These are phyloP conservation scores for Zymoseptoria ardabiliae DNA, from an alignment of 2,329 filamentous ascomycete species.

Conservation along the genomic window DNA sequence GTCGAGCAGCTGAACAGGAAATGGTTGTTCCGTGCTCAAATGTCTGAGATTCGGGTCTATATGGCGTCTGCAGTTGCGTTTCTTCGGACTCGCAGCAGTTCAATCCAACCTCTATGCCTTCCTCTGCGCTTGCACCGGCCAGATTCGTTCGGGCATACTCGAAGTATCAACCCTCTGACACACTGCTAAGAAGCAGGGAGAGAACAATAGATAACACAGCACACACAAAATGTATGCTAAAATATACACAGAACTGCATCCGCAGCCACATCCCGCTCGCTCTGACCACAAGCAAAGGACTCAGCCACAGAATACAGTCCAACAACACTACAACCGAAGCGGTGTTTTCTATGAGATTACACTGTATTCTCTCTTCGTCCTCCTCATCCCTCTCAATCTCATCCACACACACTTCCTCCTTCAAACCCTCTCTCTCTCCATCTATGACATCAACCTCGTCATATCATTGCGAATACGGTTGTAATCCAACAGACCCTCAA, in stretches of 20 bases:
- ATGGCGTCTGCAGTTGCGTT: too few species aligned
- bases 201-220: neutral
- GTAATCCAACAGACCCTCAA: slow-evolving; percentile 78
- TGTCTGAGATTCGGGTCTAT: too few species aligned
- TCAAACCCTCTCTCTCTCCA: slow-evolving; percentile 2
- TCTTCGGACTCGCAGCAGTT: too few species aligned
- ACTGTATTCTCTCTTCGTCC: slow-evolving; percentile 13
- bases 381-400: neutral
- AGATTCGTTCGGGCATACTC: too few species aligned
- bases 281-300: neutral
- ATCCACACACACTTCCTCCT: neutral
- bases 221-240: neutral
- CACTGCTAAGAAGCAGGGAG: neutral
- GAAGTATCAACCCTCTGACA: too few species aligned
- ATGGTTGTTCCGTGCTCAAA: too few species aligned
- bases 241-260: neutral
- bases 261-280: neutral
- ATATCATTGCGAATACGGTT: slow-evolving; percentile 74
- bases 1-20: too few species aligned
- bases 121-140: too few species aligned
- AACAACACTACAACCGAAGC: neutral
- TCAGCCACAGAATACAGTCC: neutral
- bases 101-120: fast-evolving
- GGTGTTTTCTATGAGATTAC: slow-evolving; percentile 18
- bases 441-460: slow-evolving; percentile 61